Evolutionary conservation across 768 basidiomycete genomes (phyloP).

Genomic region (Chalciporus chontae): DNA sequence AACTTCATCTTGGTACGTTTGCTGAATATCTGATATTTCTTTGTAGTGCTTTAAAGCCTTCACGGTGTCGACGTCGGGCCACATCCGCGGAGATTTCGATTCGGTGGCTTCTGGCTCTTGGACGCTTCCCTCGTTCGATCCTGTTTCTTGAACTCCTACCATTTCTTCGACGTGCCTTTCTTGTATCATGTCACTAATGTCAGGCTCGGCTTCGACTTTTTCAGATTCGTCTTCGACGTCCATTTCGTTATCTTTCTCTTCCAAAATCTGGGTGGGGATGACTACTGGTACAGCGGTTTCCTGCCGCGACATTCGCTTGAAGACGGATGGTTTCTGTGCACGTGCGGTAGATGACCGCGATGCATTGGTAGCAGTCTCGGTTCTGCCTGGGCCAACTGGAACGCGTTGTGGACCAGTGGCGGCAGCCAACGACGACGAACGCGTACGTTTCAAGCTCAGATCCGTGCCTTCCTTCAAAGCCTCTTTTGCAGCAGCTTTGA

Average conservation of each 20-base stretch:
- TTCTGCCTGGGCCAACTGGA: slow-evolving; percentile 59
- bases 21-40: slow-evolving; percentile 64
- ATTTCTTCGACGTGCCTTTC: slow-evolving; percentile 65
- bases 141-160: slow-evolving; percentile 44
- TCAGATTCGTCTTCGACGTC: slow-evolving; percentile 47
- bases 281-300: slow-evolving; percentile 42
- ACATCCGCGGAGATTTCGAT: slow-evolving; percentile 48
- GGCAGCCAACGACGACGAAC: slow-evolving; percentile 63
- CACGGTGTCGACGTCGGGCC: slow-evolving; percentile 73
- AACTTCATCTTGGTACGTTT: slow-evolving; percentile 62
- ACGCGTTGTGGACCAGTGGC: slow-evolving; percentile 65
- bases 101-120: slow-evolving; percentile 35
- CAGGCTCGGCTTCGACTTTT: slow-evolving; percentile 38
- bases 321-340: slow-evolving; percentile 30
- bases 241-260: slow-evolving; percentile 57
- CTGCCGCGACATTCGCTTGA: slow-evolving; percentile 41
- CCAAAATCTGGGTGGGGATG: slow-evolving; percentile 37
- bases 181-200: slow-evolving; percentile 36
- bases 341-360: slow-evolving; percentile 31
- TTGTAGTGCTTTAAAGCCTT: slow-evolving; percentile 53
- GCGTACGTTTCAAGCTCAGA: slow-evolving; percentile 52
- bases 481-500: slow-evolving; percentile 54
- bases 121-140: slow-evolving; percentile 46
- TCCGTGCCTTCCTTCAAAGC: slow-evolving; percentile 53
- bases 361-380: slow-evolving; percentile 41